Conservation (phyloP, 768 basidiomycete species). For the Rhodotorula taiwanensis region DNA sequence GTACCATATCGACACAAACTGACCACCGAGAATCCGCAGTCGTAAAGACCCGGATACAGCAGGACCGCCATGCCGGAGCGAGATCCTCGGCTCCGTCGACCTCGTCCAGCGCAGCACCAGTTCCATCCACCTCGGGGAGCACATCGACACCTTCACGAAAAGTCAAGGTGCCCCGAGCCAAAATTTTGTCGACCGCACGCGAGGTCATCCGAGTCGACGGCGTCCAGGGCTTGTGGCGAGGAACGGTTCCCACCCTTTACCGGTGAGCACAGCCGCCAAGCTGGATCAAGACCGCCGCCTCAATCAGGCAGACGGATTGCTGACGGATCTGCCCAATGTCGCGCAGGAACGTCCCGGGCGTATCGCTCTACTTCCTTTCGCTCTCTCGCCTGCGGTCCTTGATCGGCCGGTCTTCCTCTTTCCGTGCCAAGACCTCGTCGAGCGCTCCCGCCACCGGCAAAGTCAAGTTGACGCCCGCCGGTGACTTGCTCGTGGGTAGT, state of each 20-base stretch:
- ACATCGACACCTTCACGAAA: neutral
- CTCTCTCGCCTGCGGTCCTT: constrained; percentile 44
- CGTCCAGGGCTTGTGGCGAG: constrained; percentile 25
- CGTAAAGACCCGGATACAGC: constrained; percentile 36
- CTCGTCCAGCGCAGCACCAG: neutral
- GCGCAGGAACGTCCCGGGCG: constrained; percentile 48
- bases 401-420: constrained; percentile 43
- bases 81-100: neutral
- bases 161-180: neutral
- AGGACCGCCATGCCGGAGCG: constrained; percentile 1
- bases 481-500: constrained; percentile 47
- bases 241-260: constrained; percentile 34
- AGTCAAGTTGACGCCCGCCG: constrained; percentile 44
- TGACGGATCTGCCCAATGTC: neutral
- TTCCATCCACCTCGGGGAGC: too few species aligned
- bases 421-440: constrained; percentile 26
- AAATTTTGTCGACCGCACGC: constrained; percentile 19
- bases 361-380: constrained; percentile 48
- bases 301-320: too few species aligned
- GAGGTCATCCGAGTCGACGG: constrained; percentile 27
- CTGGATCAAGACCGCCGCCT: neutral
- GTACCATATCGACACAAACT: neutral
- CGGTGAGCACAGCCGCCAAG: constrained; percentile 21
- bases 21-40: constrained; percentile 11
- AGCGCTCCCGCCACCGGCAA: constrained; percentile 34